phyloP scores from a whole-genome alignment of 1,284 basidiomycete genomes.

The Quambalaria eucalypti region DNA sequence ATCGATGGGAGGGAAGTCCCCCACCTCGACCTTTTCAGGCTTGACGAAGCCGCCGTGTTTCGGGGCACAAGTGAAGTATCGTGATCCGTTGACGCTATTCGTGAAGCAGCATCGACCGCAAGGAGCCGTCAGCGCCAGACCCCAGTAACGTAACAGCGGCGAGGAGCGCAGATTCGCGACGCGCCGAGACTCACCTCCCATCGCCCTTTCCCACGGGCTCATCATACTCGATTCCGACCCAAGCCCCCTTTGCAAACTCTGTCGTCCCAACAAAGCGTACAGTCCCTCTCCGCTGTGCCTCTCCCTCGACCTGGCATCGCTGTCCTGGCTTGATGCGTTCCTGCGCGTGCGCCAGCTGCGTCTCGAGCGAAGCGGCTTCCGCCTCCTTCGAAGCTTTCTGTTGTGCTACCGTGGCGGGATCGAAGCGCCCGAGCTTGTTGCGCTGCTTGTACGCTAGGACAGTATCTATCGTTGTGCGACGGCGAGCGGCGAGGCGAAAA shows the following conservation, averaged over 20 bases:
- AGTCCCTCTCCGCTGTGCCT: constrained; percentile 62
- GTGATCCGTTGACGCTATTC: constrained; percentile 73
- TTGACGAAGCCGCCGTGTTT: constrained; percentile 80
- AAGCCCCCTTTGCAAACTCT: constrained; percentile 59
- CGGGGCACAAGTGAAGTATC: constrained; percentile 70
- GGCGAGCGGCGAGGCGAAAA: neutral
- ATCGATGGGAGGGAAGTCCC: constrained; percentile 70
- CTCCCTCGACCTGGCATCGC: constrained; percentile 67
- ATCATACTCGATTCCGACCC: constrained; percentile 92
- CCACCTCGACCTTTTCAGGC: constrained; percentile 70
- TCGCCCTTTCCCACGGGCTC: constrained; percentile 94
- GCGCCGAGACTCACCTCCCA: constrained; percentile 65
- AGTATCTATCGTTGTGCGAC: constrained; percentile 58
- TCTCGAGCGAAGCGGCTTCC: neutral
- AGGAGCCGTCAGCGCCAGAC: neutral
- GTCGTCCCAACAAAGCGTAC: constrained; percentile 76
- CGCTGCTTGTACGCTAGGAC: constrained; percentile 82
- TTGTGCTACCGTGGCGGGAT: constrained; percentile 30
- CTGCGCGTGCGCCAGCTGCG: neutral
- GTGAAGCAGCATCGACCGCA: neutral
- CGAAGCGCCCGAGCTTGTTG: constrained; percentile 83
- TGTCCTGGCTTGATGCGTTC: constrained; percentile 58
- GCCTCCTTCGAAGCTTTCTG: neutral
- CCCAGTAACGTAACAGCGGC: too few species aligned
- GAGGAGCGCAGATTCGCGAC: too few species aligned